Base-by-base conservation (phyloP, 768 basidiomycete genomes). In the Infundibulicybe gibba region DNA sequence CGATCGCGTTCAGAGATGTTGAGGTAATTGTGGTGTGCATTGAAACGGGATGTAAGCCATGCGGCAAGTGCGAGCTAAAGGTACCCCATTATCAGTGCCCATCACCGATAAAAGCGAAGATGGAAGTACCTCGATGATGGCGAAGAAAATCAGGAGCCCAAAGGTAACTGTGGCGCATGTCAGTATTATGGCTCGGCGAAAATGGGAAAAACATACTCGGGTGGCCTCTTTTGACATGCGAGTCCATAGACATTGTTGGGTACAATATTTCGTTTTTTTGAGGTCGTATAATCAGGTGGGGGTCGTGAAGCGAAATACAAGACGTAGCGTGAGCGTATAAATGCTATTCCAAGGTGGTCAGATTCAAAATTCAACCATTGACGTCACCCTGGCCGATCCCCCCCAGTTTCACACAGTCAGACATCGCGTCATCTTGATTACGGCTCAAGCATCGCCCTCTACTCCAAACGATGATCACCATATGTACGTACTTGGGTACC, bases 31-130 rank as follows among this genome's bases (percentile, higher is more conserved):
- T 79, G 70, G 51, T 74, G 68, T 21, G 62, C 47, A 61, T 83
- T 80, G 69, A 79, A 91, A 38, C 67, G 72, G 12, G 81, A 67
- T 6, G 77, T 75, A 38, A 93, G 71, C 80, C 85, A 92, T 4
- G 87, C 83, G 3, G 90, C 73, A 51, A 89, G 79, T 19, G 80
- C 68, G 54, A 89, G 71, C 86, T 89, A 50, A 2, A 25, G 19
- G 15, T 3, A 10, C 11, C 13, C 52, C 31, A 38, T 13, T 42
- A 40, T 30, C 16, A 9, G 8, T 33, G 2, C 10, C 12, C 21
- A 40, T 15, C 14, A 31, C 3, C 9, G 37, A 21, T 34, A 16
- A 17, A n/a, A 14, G 35, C 21, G n/a, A 30, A 17, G 9, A 6
- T 9, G 13, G 31, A 5, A 20, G 13, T 44, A 83, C 87, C 71